phyloP scores from a whole-genome alignment of 2,329 filamentous ascomycete genomes.

The Coleophoma eucalyptorum region DNA sequence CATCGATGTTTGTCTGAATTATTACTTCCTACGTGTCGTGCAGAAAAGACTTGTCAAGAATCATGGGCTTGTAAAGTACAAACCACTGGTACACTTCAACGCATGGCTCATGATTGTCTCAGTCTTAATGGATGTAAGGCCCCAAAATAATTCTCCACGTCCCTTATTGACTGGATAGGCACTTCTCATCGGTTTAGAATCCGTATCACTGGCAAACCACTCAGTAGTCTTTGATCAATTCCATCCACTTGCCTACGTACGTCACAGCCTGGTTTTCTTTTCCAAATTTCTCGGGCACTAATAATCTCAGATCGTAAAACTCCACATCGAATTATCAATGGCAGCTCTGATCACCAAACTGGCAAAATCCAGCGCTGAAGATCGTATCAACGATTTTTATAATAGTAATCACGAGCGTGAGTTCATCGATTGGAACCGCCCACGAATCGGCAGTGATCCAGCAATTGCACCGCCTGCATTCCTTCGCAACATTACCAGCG shows the following conservation, averaged over 20 bases:
- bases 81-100: conserved; percentile 33
- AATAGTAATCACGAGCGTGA: background rate
- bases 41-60: conserved; percentile 29
- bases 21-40: conserved; percentile 43
- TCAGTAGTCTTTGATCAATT: conserved; percentile 32
- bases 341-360: conserved; percentile 29
- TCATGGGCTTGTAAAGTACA: conserved; percentile 33
- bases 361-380: background rate
- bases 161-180: background rate
- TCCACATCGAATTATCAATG: conserved; percentile 39
- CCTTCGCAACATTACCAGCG: too few species aligned
- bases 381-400: background rate
- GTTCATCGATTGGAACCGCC: too few species aligned
- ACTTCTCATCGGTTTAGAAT: background rate
- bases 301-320: conserved; percentile 27
- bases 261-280: background rate
- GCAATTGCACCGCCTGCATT: too few species aligned
- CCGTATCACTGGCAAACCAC: conserved; percentile 10
- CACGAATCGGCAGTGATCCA: too few species aligned
- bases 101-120: conserved; percentile 33
- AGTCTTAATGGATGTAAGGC: conserved; percentile 32
- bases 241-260: conserved; percentile 32
- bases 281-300: background rate
- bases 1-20: conserved; percentile 45
- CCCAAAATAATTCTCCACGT: background rate